phyloP scores from a whole-genome alignment of 441 rosid species.

The Populus hybrid region DNA sequence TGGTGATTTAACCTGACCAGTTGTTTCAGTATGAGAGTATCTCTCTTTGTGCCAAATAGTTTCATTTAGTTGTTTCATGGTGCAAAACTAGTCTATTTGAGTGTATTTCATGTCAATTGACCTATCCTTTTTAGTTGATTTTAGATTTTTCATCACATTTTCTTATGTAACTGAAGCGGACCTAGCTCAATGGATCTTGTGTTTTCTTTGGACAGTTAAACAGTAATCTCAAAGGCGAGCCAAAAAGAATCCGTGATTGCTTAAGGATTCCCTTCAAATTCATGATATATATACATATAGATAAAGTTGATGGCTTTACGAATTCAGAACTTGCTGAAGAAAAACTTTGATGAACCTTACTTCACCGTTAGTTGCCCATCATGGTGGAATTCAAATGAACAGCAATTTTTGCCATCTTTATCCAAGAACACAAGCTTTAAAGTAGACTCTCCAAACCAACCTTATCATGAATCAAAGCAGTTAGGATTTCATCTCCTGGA shows the following conservation, averaged over 20 bases:
- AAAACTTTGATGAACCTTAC: constrained; percentile 22
- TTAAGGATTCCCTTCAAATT: constrained; percentile 19
- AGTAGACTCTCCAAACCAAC: constrained; percentile 25
- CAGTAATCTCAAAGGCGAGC: constrained; percentile 12
- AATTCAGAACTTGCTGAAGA: constrained; percentile 32
- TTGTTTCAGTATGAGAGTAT: background rate
- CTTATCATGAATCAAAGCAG: constrained; percentile 27
- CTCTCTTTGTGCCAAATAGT: background rate
- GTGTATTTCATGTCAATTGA: background rate
- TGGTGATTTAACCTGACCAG: background rate
- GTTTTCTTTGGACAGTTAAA: constrained; percentile 11
- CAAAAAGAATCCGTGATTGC: constrained; percentile 14
- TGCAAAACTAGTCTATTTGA: background rate
- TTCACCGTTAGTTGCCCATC: constrained; percentile 23
- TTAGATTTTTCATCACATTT: background rate
- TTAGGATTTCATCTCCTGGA: constrained; percentile 34
- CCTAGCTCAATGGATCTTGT: constrained; percentile 14
- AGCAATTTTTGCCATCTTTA: constrained; percentile 18
- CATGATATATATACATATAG: background rate
- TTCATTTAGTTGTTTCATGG: background rate
- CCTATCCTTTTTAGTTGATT: background rate
- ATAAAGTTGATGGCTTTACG: constrained; percentile 30
- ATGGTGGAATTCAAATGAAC: constrained; percentile 36
- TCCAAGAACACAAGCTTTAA: constrained; percentile 26
- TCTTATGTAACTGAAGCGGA: constrained; percentile 1